These are phyloP conservation scores for Diaporthe capsici DNA, from an alignment of 2,329 filamentous ascomycete genomes.

Conservation along the genomic window DNA sequence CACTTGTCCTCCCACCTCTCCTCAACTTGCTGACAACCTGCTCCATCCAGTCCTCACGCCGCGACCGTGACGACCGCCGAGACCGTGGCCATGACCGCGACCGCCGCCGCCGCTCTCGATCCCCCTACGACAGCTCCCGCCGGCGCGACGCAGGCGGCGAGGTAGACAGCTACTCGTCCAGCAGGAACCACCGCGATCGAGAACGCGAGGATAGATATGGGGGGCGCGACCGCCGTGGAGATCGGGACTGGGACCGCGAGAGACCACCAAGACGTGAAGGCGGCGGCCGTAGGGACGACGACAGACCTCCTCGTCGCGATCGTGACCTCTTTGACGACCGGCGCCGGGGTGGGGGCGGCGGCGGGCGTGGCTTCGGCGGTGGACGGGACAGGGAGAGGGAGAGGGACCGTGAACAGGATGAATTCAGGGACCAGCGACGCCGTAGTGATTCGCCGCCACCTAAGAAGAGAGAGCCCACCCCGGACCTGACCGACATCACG, in stretches of 20 bases:
- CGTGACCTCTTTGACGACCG: constrained; percentile 75
- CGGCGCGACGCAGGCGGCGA: constrained; percentile 81
- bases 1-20: not conserved
- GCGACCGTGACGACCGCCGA: constrained; percentile 54
- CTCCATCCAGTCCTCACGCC: constrained; percentile 47
- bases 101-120: constrained; percentile 84
- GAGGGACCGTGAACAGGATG: constrained; percentile 56
- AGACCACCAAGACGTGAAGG: constrained; percentile 69
- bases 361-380: constrained; percentile 56
- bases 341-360: constrained; percentile 59
- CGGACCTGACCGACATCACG: constrained; percentile 90
- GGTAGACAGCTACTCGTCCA: constrained; percentile 88
- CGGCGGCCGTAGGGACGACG: constrained; percentile 76
- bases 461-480: constrained; percentile 95
- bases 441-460: constrained; percentile 85
- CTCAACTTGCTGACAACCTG: constrained; percentile 27
- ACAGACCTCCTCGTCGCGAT: constrained; percentile 63
- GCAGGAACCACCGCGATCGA: constrained; percentile 90
- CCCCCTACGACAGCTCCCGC: constrained; percentile 80
- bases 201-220: constrained; percentile 92
- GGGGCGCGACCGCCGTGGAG: constrained; percentile 60
- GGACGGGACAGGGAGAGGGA: constrained; percentile 56
- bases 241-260: constrained; percentile 54
- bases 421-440: constrained; percentile 72
- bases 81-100: constrained; percentile 56